Base-by-base conservation (phyloP, 768 basidiomycete species). In the Postia placenta region DNA sequence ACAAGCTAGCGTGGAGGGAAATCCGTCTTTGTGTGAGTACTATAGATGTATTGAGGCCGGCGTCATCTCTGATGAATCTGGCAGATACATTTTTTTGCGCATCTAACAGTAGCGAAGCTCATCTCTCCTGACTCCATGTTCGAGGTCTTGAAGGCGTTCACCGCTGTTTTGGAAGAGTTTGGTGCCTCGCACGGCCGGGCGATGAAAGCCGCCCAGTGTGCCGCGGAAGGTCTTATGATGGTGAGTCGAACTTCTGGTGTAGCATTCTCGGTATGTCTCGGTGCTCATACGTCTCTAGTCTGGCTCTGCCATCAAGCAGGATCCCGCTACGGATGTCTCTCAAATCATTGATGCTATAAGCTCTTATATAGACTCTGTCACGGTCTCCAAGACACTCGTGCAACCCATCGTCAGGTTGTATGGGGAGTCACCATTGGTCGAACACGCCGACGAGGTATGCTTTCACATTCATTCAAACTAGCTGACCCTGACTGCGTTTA, bases 51-150 rank as follows among this genome's bases (percentile, higher is more conserved):
- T 14, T 11, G n/a, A n/a, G 52, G 19, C 37, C 36, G n/a, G 12
- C 22, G 19, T 42, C 30, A n/a, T 27, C 20, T 27, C 45, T 36
- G 4, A 33, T 30, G n/a, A 26, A 27, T 24, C 28, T 49, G 22
- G 11, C 44, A 98, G 94, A 85, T 97, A 12, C 90, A 92, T 53
- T 89, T 98, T 65, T 96, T 98, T 61, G 86, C 93, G 1, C 88
- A 94, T 60, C 67, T 96, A 40, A 85, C 89, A 25, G 74, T 85
- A 2, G 81, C 90, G 1, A 76, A 78, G 48, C 68, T 94, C 1
- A 76, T 97, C 44, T 83, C 88, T 2, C 64, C 81, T 0, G 78
- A 83, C 7, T 94, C 93, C 2, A 80, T 97, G 74, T 71, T 87
- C 38, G 75, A 81, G 5, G 78, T 96, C 24, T 74, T 96, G 22